Percentiles rank a stretch among this genome's conserved stretches.
These are phyloP conservation scores for Nitzschia sp. DNA, from an alignment of 108 stramenopile genomes.

Conservation along the genomic window DNA sequence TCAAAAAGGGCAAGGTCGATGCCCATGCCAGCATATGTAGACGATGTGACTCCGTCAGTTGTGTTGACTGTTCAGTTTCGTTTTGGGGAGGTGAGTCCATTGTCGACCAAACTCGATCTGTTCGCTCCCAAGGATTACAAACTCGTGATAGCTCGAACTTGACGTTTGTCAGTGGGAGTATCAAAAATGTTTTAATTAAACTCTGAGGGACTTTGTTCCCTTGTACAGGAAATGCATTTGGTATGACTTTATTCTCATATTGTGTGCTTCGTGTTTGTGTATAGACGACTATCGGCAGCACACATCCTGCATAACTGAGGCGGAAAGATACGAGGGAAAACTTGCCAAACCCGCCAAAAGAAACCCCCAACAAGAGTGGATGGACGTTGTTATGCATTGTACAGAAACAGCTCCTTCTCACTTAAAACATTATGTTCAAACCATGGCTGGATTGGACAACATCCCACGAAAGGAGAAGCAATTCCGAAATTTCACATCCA, in stretches of 20 bases:
- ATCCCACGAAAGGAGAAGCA: conserved; percentile 88
- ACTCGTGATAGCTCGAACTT: conserved; percentile 40
- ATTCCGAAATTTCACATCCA: conserved; percentile 86
- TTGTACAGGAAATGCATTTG: neutral
- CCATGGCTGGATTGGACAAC: conserved; percentile 62
- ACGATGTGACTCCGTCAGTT: conserved; percentile 71
- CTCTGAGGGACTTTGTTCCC: conserved; percentile 57
- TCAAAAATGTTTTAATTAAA: conserved; percentile 92
- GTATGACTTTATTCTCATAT: conserved; percentile 14
- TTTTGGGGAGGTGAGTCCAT: conserved; percentile 78
- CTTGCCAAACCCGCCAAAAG: conserved; percentile 46
- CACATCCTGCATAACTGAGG: conserved; percentile 85
- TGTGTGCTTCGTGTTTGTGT: conserved; percentile 15
- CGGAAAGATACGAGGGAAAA: conserved; percentile 80
- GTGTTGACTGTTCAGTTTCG: conserved; percentile 77
- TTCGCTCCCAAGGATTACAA: conserved; percentile 39
- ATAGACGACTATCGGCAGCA: conserved; percentile 82
- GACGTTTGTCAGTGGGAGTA: conserved; percentile 68
- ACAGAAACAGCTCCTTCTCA: conserved; percentile 53
- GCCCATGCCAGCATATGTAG: conserved; percentile 78
- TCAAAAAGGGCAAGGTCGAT: conserved; percentile 88
- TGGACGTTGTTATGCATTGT: conserved; percentile 52
- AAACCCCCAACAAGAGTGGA: conserved; percentile 83
- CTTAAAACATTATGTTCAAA: conserved; percentile 56
- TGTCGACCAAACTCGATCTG: neutral